phyloP scores from a whole-genome alignment of 768 basidiomycete species.

The Kondoa subrosea region DNA sequence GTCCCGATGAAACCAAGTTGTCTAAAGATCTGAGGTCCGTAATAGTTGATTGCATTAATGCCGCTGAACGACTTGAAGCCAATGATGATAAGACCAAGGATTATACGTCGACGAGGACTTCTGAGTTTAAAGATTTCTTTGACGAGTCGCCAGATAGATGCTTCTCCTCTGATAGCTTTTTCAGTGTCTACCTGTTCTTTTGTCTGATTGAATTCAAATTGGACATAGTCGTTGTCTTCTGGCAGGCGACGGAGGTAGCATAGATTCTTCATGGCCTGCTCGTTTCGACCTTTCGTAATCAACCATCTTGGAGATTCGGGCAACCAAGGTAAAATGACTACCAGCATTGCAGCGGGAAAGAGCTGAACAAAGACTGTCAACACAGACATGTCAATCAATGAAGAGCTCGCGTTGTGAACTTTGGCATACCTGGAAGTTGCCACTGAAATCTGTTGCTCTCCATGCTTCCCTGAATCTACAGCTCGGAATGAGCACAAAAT shows the following conservation, averaged over 20 bases:
- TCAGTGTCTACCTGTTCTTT: slow-evolving; percentile 2
- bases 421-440: too few species aligned
- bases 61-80: slow-evolving; percentile 19
- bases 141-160: slow-evolving; percentile 17
- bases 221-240: slow-evolving; percentile 8
- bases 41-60: slow-evolving; percentile 20
- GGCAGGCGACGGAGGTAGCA: slow-evolving; percentile 9
- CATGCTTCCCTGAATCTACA: slow-evolving; percentile 16
- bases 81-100: slow-evolving; percentile 21
- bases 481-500: too few species aligned
- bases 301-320: slow-evolving; percentile 10
- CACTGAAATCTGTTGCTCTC: slow-evolving; percentile 20
- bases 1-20: slow-evolving; percentile 25
- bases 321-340: neutral
- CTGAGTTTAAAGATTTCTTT: slow-evolving; percentile 22
- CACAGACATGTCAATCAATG: too few species aligned
- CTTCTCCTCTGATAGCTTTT: slow-evolving; percentile 2
- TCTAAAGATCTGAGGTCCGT: slow-evolving; percentile 28
- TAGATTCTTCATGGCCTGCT: slow-evolving; percentile 7
- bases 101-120: slow-evolving; percentile 23
- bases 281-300: neutral
- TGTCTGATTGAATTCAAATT: slow-evolving; percentile 6
- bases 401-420: too few species aligned
- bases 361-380: slow-evolving; percentile 22
- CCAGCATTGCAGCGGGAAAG: slow-evolving; percentile 10